Evolutionary conservation across 805 yeast genomes (phyloP).

Genomic region (Yarrowia sp.): DNA sequence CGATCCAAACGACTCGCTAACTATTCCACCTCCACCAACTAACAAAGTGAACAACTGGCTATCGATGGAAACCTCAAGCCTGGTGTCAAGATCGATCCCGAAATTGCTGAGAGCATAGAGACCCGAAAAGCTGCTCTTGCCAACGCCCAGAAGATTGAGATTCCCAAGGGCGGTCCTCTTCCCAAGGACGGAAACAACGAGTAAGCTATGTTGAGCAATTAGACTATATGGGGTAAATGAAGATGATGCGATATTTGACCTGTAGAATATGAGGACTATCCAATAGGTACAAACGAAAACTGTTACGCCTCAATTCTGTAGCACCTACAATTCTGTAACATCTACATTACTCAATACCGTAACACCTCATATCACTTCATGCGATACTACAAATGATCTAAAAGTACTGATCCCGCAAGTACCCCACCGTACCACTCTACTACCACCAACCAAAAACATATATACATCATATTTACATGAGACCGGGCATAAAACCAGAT

Average conservation of each 20-base stretch:
- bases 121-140: constrained; percentile 12
- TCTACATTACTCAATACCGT: no score
- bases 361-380: no score
- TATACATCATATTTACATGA: constrained; percentile 1
- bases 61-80: constrained; percentile 24
- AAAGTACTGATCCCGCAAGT: no score
- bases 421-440: neutral
- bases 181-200: neutral
- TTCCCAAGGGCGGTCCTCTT: constrained; percentile 16
- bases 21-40: neutral
- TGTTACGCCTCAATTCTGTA: no score
- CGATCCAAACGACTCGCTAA: no score
- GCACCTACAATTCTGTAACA: no score
- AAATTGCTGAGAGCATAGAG: constrained; percentile 1
- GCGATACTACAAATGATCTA: no score
- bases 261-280: no score
- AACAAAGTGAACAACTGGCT: constrained; percentile 21
- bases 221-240: no score
- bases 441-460: constrained; percentile 32
- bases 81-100: constrained; percentile 23
- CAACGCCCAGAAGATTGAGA: neutral
- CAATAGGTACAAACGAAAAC: no score
- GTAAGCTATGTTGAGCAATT: neutral
- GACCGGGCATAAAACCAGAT: neutral
- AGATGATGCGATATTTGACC: no score